Conservation (phyloP, 2,329 filamentous ascomycete species). For the Fusarium odoratissimum region DNA sequence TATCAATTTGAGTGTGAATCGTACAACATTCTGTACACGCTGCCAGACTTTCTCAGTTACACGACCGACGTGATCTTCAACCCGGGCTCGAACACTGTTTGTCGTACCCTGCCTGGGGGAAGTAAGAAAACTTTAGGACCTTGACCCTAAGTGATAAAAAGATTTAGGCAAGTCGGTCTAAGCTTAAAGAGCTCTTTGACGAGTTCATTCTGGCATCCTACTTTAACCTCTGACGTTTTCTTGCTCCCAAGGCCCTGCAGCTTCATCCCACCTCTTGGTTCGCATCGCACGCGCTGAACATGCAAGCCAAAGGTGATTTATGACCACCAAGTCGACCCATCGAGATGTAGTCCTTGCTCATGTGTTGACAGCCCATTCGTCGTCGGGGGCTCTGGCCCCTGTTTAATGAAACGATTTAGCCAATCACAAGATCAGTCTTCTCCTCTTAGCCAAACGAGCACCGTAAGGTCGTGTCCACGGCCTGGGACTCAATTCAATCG, state of each 20-base stretch:
- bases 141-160: not conserved
- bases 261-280: slow-evolving; percentile 8
- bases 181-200: not conserved
- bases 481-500: not conserved
- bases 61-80: slow-evolving; percentile 12
- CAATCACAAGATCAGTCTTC: slow-evolving; percentile 29
- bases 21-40: slow-evolving; percentile 2
- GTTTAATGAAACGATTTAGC: slow-evolving; percentile 14
- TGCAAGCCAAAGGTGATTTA: slow-evolving; percentile 25
- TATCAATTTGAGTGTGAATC: not conserved
- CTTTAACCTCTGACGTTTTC: not conserved
- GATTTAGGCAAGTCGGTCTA: not conserved
- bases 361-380: slow-evolving; percentile 43
- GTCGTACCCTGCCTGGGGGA: not conserved
- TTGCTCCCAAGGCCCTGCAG: slow-evolving; percentile 20
- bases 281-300: slow-evolving; percentile 28
- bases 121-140: not conserved
- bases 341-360: slow-evolving; percentile 34
- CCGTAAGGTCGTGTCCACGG: not conserved
- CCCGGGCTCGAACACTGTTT: slow-evolving; percentile 6
- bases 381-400: slow-evolving; percentile 20
- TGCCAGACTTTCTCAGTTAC: slow-evolving; percentile 10
- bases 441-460: slow-evolving; percentile 11
- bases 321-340: slow-evolving; percentile 32
- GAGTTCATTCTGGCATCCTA: not conserved